Base-by-base conservation (phyloP, 768 basidiomycete genomes). In the Dictyophora rubrovolvata region DNA sequence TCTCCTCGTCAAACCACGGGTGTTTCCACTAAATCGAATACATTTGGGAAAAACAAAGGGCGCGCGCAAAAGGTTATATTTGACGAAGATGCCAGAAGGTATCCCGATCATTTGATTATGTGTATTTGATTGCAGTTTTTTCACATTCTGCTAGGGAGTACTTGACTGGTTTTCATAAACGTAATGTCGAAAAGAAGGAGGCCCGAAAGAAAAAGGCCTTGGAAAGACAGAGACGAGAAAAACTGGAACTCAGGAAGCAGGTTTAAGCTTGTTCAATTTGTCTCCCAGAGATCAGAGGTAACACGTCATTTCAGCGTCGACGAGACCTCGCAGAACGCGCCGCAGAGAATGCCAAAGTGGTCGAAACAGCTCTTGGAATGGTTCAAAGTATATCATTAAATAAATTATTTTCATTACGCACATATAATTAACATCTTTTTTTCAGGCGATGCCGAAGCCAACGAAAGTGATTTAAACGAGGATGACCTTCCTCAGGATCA, bases 111-210 rank as follows among this genome's bases (percentile, higher is more conserved):
- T 50, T 28, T 37, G 23, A 21, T n/a, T 22, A 14, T 23, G 9
- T 16, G 18, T 16, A 54, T 36, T 28, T 8, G 33, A 3, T 49
- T 51, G 8, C 17, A 14, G 11, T 58, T 23, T 17, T 48, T 34
- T 48, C 62, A 48, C 55, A 12, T 14, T 22, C 21, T 51, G 46
- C 5, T 53, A 94, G 93, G 67, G 87, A 94, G 60, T 96, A 88
- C 72, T 74, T 96, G 68, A 94, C 92, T 17, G 93, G 93, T 23
- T 96, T 96, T 69, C 87, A 88, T 70, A 94, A 94, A 72, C 83
- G 93, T 65, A 96, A 95, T 72, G 72, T 92, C 54, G 86, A 84
- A 61, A 90, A 87, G 69, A 79, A 83, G 63, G 89, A 94, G 65
- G 85, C 81, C 53, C 80, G 85, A 48, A 83, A 81, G 65, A 78